Base-by-base conservation (phyloP, 371 early-diverging fungal species). In the Chytridium lagenaria region DNA sequence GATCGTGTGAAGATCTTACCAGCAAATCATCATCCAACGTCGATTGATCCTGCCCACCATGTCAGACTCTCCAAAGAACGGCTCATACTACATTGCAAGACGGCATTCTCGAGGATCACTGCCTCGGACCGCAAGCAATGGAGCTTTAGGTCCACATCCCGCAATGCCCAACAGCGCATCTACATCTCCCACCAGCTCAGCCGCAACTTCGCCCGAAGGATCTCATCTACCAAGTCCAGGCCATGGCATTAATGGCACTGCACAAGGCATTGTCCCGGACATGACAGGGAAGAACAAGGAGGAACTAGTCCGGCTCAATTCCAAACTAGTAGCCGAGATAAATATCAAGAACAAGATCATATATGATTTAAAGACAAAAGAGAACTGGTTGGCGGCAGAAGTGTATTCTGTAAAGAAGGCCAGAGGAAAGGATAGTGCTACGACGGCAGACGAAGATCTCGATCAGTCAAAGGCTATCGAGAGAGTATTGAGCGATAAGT, bases 281-380 rank as follows among this genome's bases (percentile, higher is more conserved):
- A 23, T 68, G 30, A 28, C 55, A 1, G 38, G 40, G 10, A 77
- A 71, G 49, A 31, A 67, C 0, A 73, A 72, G 49, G 73, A 73
- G 2, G 78, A 78, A 26, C 72, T 78, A 23, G 57, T 70, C 2
- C 33, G 38, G 1, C 33, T 77, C 2, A 37, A 44, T 23, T 66
- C 52, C 22, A 66, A 69, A 44, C 40, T 76, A 28, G 33, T 63
- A 22, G 69, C 76, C 26, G 79, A 79, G 59, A 22, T 73, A 28
- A 79, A 79, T 61, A 50, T 70, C 38, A 79, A 79, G 67, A 76
- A 79, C 67, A 76, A 71, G 67, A 71, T 79, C 39, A 75, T 79
- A 5, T 59, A 73, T 44, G 76, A 79, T 33, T 38, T 73, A 22
- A 70, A 74, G 50, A 67, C n/a, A 10, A 73, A 74, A 50, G 65